phyloP scores from a whole-genome alignment of 129 eudicot genomes.

The Lactuca sativa region DNA sequence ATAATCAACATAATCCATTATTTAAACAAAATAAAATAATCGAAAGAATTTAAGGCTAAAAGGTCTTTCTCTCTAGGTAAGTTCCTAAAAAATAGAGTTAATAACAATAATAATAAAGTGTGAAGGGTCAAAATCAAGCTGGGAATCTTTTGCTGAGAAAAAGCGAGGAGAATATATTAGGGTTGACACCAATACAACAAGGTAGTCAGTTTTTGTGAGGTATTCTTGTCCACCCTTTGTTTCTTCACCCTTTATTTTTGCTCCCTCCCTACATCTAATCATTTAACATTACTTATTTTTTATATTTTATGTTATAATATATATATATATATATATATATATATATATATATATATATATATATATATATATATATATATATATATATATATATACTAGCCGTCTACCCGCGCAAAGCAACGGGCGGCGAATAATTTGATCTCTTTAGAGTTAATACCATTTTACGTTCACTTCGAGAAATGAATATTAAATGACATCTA shows the following conservation, averaged over 20 bases:
- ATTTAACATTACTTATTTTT: conserved; percentile 17
- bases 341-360: neutral
- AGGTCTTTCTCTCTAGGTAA: neutral
- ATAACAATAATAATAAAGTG: conserved; percentile 4
- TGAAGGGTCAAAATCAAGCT: conserved; percentile 62
- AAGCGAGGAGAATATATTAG: conserved; percentile 39
- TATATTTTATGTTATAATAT: neutral
- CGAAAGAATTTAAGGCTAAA: neutral
- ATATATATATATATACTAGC: no score
- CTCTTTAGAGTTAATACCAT: no score
- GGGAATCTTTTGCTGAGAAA: conserved; percentile 56
- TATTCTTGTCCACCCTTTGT: conserved; percentile 35
- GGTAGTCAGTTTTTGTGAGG: conserved; percentile 36
- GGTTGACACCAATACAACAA: conserved; percentile 57
- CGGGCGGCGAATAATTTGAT: no score
- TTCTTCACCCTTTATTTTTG: conserved; percentile 25
- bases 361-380: no score
- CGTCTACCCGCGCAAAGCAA: no score
- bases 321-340: neutral
- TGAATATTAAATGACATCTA: no score
- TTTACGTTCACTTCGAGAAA: no score
- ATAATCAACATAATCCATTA: no score
- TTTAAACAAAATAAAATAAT: no score
- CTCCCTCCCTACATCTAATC: conserved; percentile 34
- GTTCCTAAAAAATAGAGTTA: neutral